These are phyloP conservation scores for Candida pseudoviswanathii DNA, from an alignment of 1,139 yeast species.

Conservation along the genomic window DNA sequence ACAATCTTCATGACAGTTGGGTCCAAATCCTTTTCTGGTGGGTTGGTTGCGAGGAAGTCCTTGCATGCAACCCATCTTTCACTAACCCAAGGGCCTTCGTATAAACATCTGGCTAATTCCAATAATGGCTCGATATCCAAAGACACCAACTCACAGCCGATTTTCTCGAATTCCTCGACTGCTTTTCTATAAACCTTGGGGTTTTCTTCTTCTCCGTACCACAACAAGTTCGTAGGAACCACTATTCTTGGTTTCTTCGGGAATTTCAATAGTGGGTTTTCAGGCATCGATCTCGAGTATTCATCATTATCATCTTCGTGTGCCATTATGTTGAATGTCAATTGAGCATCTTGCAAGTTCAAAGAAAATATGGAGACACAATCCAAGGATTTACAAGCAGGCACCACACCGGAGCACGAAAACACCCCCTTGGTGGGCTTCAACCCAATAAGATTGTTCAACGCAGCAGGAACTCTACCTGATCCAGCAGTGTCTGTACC, in stretches of 20 bases:
- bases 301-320: conserved; percentile 75
- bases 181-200: conserved; percentile 67
- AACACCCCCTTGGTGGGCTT: conserved; percentile 91
- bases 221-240: conserved; percentile 68
- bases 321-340: conserved; percentile 69
- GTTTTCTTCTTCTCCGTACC: conserved; percentile 83
- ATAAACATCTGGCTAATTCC: conserved; percentile 83
- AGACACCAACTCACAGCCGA: conserved; percentile 58
- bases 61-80: conserved; percentile 86
- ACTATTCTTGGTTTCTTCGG: conserved; percentile 66
- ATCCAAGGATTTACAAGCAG: conserved; percentile 95
- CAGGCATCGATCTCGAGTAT: conserved; percentile 76
- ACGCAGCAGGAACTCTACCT: conserved; percentile 96
- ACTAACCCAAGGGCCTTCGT: conserved; percentile 99
- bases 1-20: conserved; percentile 82
- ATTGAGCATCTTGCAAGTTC: conserved; percentile 80
- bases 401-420: conserved; percentile 87
- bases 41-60: conserved; percentile 71
- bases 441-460: conserved; percentile 86
- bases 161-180: conserved; percentile 55
- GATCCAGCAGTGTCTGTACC: conserved; percentile 99
- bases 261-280: conserved; percentile 62
- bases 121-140: conserved; percentile 74
- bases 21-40: conserved; percentile 73
- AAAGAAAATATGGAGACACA: conserved; percentile 85